Evolutionary conservation across 495 filamentous ascomycete genomes (phyloP).

Genomic region (Neurospora sp.): DNA sequence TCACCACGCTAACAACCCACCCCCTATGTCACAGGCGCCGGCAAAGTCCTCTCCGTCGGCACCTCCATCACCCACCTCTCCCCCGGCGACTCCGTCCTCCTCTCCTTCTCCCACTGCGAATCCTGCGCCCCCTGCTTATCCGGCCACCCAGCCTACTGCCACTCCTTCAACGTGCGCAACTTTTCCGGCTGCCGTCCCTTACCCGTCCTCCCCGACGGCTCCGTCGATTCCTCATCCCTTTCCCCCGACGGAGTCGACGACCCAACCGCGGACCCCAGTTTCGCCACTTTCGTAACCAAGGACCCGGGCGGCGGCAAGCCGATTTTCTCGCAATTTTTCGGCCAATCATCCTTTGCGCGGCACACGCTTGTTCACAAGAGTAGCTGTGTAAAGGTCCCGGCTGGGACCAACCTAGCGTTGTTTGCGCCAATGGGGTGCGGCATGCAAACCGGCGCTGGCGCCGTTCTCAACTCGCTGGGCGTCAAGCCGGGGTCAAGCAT

Average conservation of each 20-base stretch:
- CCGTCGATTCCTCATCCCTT: neutral
- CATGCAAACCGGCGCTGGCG: slow-evolving; percentile 36
- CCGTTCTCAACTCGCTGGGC: slow-evolving; percentile 30
- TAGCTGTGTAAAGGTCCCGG: slow-evolving; percentile 21
- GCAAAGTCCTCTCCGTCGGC: slow-evolving; percentile 50
- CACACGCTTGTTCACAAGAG: slow-evolving; percentile 25
- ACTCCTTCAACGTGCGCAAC: slow-evolving; percentile 28
- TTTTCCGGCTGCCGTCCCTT: slow-evolving; percentile 22
- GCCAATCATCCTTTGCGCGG: slow-evolving; percentile 36
- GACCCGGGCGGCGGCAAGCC: slow-evolving; percentile 22
- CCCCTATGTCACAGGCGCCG: slow-evolving; percentile 31
- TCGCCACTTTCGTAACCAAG: slow-evolving; percentile 34
- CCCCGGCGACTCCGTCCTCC: slow-evolving; percentile 50
- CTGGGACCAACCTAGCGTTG: slow-evolving; percentile 18
- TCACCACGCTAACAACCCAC: neutral
- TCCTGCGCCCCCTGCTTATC: slow-evolving; percentile 46
- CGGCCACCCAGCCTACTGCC: slow-evolving; percentile 55
- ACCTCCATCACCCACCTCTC: slow-evolving; percentile 40
- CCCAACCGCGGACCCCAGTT: neutral
- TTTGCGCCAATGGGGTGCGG: slow-evolving; percentile 39
- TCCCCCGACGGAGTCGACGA: neutral
- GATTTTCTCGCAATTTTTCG: slow-evolving; percentile 53
- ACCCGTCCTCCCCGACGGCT: neutral
- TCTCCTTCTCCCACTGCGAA: slow-evolving; percentile 33
- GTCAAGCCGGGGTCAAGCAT: slow-evolving; percentile 47